A percentile compares a stretch with the other conserved stretches of the same genome.
phyloP scores from a whole-genome alignment of 2,329 filamentous ascomycete species.

The Myriosclerotinia curreyana region DNA sequence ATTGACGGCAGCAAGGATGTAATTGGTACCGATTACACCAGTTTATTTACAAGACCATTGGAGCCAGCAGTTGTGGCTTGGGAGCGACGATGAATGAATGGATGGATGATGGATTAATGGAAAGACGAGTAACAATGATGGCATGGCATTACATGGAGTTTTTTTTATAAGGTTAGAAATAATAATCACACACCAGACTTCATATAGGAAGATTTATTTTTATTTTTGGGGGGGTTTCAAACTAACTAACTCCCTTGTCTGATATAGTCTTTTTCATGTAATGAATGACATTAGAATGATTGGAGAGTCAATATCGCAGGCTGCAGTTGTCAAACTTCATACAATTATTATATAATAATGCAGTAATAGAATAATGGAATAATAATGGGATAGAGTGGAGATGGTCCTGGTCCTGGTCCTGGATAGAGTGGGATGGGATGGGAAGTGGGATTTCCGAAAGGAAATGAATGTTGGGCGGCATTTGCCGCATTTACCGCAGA shows the following conservation, averaged over 20 bases:
- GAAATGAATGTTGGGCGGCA: too few relatives aligned
- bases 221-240: not conserved
- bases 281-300: too few relatives aligned
- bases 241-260: constrained; percentile 1
- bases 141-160: constrained; percentile 5
- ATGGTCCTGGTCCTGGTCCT: too few relatives aligned
- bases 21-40: constrained; percentile 65
- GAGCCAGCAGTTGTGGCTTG: constrained; percentile 71
- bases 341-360: too few relatives aligned
- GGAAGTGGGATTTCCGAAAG: too few relatives aligned
- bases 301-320: too few relatives aligned
- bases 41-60: constrained; percentile 70
- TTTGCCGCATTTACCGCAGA: too few relatives aligned
- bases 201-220: not conserved
- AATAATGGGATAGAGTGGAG: too few relatives aligned
- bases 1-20: constrained; percentile 66
- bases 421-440: too few relatives aligned
- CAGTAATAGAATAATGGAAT: too few relatives aligned
- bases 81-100: constrained; percentile 58
- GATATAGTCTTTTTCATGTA: not conserved
- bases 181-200: constrained; percentile 15
- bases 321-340: too few relatives aligned
- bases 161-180: constrained; percentile 10
- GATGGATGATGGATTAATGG: constrained; percentile 16
- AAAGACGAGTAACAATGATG: not conserved